Base-by-base conservation (phyloP, 495 filamentous ascomycete species). In the Rhypophila decipiens region DNA sequence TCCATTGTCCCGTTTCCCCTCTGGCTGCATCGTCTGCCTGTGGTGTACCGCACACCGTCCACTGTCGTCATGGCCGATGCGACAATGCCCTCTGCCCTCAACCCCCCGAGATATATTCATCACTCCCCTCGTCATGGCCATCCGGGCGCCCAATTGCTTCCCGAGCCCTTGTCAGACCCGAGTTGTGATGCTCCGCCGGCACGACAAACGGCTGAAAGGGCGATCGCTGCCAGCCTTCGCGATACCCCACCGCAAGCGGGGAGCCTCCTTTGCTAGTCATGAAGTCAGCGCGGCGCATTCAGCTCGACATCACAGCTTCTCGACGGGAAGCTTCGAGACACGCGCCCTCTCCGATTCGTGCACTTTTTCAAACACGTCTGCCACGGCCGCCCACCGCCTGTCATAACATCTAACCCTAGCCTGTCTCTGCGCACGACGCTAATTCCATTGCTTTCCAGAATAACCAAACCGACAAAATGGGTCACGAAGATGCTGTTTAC, bases 401-500 rank as follows among this genome's bases (percentile, higher is more conserved):
- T n/a, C n/a, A 48, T 39, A 43, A 8, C 36, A 39, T 39, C 18
- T 7, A 23, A 24, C n/a, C 48, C 52, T 34, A 48, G 44, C 52
- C 50, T 18, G 42, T 36, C 39, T 35, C 46, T 44, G 51, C 46
- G 39, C 42, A 41, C 35, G 18, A 31, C 51, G 57, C 68, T 71
- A 61, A 71, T 57, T 23, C 29, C 31, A 36, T 5, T 27, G 31
- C 36, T 10, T 35, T 47, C 46, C 43, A 58, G 51, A 59, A 44
- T 34, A 54, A 59, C 17, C 13, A 36, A 58, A n/a, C n/a, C 67
- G 64, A 72, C 76, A 94, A 75, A 73, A 97, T 97, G 93, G 90
- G 88, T 78, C 88, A 95, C 82, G 93, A 97, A 83, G 89, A 98
- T 75, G 90, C 90, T 66, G 93, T 98, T 60, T 98, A 97, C 74